phyloP scores from a whole-genome alignment of 129 eudicot species.

The Pseudognaphalium luteoalbum region DNA sequence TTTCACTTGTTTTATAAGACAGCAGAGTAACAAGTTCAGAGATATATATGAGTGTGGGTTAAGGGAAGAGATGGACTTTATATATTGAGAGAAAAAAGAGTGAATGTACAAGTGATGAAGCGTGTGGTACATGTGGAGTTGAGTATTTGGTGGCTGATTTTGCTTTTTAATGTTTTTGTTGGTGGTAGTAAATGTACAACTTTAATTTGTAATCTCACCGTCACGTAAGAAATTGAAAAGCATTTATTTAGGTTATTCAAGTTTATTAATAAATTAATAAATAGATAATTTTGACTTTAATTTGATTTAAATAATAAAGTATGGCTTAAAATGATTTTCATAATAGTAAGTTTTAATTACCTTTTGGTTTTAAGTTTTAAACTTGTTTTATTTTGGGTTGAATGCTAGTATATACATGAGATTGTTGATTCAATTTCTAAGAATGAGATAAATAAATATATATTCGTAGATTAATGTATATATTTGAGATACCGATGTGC shows the following conservation, averaged over 20 bases:
- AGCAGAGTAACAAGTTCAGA: slow-evolving; percentile 11
- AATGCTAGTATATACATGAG: too few species aligned
- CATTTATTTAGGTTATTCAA: not conserved
- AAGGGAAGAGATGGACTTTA: not conserved
- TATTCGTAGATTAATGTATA: too few species aligned
- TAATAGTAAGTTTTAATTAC: too few species aligned
- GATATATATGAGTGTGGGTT: slow-evolving; percentile 29
- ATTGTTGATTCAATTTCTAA: too few species aligned
- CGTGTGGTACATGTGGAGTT: not conserved
- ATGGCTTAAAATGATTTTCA: too few species aligned
- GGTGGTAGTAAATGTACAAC: not conserved
- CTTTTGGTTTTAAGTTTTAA: too few species aligned
- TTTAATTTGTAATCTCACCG: slow-evolving; percentile 22
- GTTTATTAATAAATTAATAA: not conserved
- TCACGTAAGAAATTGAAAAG: slow-evolving; percentile 27
- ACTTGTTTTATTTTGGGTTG: too few species aligned
- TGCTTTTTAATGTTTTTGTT: slow-evolving; percentile 25
- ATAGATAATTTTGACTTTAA: slow-evolving; percentile 10
- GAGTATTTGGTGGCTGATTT: slow-evolving; percentile 28
- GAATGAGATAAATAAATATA: too few species aligned
- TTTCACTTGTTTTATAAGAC: slow-evolving; percentile 17
- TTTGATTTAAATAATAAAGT: not conserved
- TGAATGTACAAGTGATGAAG: slow-evolving; percentile 19
- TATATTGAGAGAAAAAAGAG: not conserved
- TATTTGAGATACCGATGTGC: too few species aligned